A percentile compares a stretch with the other conserved stretches of the same genome.
phyloP scores from a whole-genome alignment of 495 filamentous ascomycete genomes.

The Neurospora sp. region DNA sequence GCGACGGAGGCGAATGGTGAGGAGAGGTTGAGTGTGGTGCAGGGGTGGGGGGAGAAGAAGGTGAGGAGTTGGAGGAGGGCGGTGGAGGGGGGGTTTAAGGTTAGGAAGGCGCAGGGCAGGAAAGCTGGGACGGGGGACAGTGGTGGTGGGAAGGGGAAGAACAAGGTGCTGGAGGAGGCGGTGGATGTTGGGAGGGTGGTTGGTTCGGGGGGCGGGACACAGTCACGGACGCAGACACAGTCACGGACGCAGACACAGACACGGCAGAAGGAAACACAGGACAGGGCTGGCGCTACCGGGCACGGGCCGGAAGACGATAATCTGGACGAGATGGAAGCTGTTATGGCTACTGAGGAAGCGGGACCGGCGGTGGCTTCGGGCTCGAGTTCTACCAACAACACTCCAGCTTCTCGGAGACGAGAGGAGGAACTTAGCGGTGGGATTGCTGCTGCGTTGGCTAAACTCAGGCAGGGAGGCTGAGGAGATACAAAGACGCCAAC shows the following conservation, averaged over 20 bases:
- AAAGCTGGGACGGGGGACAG: constrained; percentile 19
- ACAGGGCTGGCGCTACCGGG: neutral
- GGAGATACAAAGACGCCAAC: neutral
- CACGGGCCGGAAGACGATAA: neutral
- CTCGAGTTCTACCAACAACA: constrained; percentile 20
- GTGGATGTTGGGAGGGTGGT: constrained; percentile 26
- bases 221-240: constrained; percentile 3
- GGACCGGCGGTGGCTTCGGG: constrained; percentile 12
- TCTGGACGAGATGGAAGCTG: constrained; percentile 33
- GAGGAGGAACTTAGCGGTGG: constrained; percentile 40
- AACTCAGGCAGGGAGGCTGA: constrained; percentile 35
- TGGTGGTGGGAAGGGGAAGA: constrained; percentile 13
- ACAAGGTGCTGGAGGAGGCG: constrained; percentile 18
- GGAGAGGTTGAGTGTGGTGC: constrained; percentile 65
- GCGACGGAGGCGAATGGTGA: constrained; percentile 31
- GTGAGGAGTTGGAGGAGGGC: constrained; percentile 71
- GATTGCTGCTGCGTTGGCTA: constrained; percentile 43
- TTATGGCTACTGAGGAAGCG: constrained; percentile 16
- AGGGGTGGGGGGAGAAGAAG: constrained; percentile 94
- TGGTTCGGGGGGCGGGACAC: too few relatives aligned
- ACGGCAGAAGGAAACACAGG: neutral
- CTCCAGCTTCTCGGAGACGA: constrained; percentile 20
- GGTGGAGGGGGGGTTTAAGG: constrained; percentile 75
- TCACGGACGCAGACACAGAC: neutral
- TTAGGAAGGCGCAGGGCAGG: constrained; percentile 54